These are phyloP conservation scores for Suhomyces guaymorum DNA, from an alignment of 1,139 yeast species.

Conservation along the genomic window DNA sequence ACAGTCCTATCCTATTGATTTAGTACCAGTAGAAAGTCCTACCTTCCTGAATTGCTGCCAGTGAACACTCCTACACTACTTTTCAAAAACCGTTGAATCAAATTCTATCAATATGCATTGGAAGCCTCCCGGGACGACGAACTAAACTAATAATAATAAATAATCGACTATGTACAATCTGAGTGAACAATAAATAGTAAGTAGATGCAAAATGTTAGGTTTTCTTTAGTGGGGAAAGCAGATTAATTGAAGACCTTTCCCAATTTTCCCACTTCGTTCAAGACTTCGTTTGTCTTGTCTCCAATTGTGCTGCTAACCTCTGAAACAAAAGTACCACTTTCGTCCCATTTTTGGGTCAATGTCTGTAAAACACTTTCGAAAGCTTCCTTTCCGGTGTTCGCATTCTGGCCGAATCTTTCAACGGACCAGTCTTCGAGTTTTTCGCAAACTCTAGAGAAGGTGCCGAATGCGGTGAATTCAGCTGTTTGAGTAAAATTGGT, in stretches of 20 bases:
- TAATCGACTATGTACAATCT: conserved; percentile 3
- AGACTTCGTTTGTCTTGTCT: conserved; percentile 35
- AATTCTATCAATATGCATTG: conserved; percentile 3
- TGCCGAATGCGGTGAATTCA: conserved; percentile 81
- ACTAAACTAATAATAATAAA: conserved; percentile 4
- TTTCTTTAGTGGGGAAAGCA: too few species aligned
- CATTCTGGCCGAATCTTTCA: conserved; percentile 86
- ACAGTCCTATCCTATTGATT: too few species aligned
- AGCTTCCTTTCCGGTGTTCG: conserved; percentile 75
- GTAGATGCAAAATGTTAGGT: conserved; percentile 1
- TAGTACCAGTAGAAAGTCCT: too few species aligned
- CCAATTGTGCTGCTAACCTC: conserved; percentile 32
- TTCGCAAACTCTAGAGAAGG: conserved; percentile 67
- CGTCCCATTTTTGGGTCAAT: conserved; percentile 54
- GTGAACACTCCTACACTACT: too few species aligned
- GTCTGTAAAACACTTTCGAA: conserved; percentile 74
- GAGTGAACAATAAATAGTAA: conserved; percentile 3
- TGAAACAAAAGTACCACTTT: conserved; percentile 43
- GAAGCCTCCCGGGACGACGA: conserved; percentile 1
- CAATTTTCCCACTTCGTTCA: conserved; percentile 42
- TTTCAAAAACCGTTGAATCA: too few species aligned
- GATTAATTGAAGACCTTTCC: conserved; percentile 21
- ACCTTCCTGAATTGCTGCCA: too few species aligned
- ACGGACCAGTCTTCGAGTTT: conserved; percentile 92
- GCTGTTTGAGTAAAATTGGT: conserved; percentile 83